Base-by-base conservation (phyloP, 2,329 filamentous ascomycete species). In the Sporothrix variecibatus region DNA sequence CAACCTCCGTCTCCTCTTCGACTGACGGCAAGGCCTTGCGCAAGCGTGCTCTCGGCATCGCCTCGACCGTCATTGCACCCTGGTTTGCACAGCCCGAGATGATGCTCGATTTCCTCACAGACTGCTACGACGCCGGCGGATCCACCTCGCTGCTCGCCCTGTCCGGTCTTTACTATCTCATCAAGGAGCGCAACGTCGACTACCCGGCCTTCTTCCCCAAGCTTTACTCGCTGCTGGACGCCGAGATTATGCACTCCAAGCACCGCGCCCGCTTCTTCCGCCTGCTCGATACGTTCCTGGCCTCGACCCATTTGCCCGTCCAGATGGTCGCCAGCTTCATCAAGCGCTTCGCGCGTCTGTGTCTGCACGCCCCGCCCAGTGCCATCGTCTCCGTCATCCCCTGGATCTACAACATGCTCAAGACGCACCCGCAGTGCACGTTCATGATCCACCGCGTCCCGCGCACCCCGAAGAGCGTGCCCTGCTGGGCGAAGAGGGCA, bases 81-180 rank as follows among this genome's bases (percentile, higher is more conserved):
- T 97, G 94, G 93, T 97, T 98, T 82, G 88, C 87, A 67, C 93
- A 94, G 76, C 92, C 94, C 1, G 95, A 98, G 80, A 87, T 97
- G 56, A 87, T 99, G 46, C 94, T 97, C 87, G 96, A 99, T 84
- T 99, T 98, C 82, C 85, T 99, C 73, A 97, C 94, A n/a, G 94
- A 96, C 83, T 97, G 92, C 40, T 98, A 97, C 84, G 88, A 98
- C 79, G 85, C 91, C 8, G 94, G 95, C 71, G 96, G 96, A 62
- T 92, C 94, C 17, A 94, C 91, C 67, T 95, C 96, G 4, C 87
- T 99, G 4, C 88, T 98, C 26, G 94, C 97, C 1, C 86, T 99
- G 0, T 97, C 94, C 0, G 96, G 96, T 71, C 91, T 99, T 64
- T 99, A 97, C 84, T 96, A 97, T 81, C 88, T 99, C 71, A 98